phyloP scores from a whole-genome alignment of 176 grass and related monocot genomes.

The Tillandsia leiboldiana region DNA sequence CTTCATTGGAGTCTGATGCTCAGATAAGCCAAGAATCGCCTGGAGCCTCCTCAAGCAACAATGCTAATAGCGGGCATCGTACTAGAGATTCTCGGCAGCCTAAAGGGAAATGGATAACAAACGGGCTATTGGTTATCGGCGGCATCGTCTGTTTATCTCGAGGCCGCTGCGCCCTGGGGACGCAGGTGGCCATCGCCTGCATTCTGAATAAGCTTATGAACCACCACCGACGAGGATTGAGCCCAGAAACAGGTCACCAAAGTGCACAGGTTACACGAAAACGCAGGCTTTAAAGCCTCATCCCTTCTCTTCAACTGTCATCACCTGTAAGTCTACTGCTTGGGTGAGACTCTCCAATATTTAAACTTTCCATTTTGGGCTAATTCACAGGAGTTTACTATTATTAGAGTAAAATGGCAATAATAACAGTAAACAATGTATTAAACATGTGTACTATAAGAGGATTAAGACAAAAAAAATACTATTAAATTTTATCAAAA shows the following conservation, averaged over 20 bases:
- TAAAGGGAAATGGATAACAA: conserved; percentile 43
- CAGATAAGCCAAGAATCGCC: conserved; percentile 1
- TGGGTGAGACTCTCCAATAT: no score
- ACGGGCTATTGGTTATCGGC: conserved; percentile 61
- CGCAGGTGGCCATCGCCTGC: conserved; percentile 66
- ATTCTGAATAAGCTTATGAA: conserved; percentile 62
- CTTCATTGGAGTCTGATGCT: conserved; percentile 8
- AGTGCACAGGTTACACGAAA: no score
- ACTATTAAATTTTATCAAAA: no score
- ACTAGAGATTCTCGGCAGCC: conserved; percentile 26
- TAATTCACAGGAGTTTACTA: no score
- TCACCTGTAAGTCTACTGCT: conserved; percentile 3
- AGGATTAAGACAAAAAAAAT: no score
- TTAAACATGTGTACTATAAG: conserved; percentile 19
- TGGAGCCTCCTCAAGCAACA: neutral
- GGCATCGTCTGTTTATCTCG: conserved; percentile 67
- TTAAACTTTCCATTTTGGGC: no score
- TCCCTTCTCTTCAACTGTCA: neutral
- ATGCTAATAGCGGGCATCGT: conserved; percentile 12
- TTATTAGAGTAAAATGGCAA: no score
- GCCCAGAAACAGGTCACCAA: no score
- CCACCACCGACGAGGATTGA: neutral
- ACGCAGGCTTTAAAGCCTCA: no score
- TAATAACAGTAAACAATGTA: no score
- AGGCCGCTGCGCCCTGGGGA: conserved; percentile 51